Percentiles rank a stretch among this genome's conserved stretches.
These are phyloP conservation scores for Periconia digitata DNA, from an alignment of 2,329 filamentous ascomycete genomes.

Conservation along the genomic window DNA sequence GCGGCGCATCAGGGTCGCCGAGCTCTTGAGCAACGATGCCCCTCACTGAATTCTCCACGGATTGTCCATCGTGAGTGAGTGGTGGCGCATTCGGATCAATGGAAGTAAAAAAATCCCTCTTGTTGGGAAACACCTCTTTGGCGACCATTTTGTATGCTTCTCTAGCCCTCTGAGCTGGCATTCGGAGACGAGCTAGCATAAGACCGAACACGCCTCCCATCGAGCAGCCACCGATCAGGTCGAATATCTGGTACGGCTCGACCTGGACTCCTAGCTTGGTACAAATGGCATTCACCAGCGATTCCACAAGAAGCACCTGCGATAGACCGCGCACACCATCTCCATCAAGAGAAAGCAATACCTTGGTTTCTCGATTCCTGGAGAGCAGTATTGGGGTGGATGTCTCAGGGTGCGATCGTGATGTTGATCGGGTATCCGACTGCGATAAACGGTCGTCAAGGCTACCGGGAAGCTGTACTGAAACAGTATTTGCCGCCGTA, in stretches of 20 bases:
- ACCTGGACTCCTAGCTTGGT: conserved; percentile 24
- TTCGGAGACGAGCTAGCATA: conserved; percentile 32
- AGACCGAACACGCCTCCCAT: conserved; percentile 32
- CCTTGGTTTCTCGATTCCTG: conserved; percentile 29
- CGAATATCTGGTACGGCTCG: conserved; percentile 34
- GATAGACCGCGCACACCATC: conserved; percentile 36
- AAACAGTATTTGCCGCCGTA: not conserved
- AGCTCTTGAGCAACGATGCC: conserved; percentile 19
- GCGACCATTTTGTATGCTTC: conserved; percentile 31
- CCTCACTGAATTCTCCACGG: conserved; percentile 25
- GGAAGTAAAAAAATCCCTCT: conserved; percentile 27
- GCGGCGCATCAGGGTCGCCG: conserved; percentile 19
- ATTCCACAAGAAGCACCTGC: conserved; percentile 30
- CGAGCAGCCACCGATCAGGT: conserved; percentile 32
- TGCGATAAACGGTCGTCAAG: not conserved
- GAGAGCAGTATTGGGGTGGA: conserved; percentile 9
- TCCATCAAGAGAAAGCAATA: conserved; percentile 36
- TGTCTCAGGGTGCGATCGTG: not conserved
- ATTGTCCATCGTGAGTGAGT: conserved; percentile 11
- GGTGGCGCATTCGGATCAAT: conserved; percentile 20
- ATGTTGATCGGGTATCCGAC: not conserved
- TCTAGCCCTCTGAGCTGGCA: conserved; percentile 30
- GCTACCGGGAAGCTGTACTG: not conserved
- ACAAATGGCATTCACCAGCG: conserved; percentile 34
- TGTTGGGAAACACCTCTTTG: conserved; percentile 29